These are phyloP conservation scores for Cyphellophora attinorum DNA, from an alignment of 2,329 filamentous ascomycete genomes.

Conservation along the genomic window DNA sequence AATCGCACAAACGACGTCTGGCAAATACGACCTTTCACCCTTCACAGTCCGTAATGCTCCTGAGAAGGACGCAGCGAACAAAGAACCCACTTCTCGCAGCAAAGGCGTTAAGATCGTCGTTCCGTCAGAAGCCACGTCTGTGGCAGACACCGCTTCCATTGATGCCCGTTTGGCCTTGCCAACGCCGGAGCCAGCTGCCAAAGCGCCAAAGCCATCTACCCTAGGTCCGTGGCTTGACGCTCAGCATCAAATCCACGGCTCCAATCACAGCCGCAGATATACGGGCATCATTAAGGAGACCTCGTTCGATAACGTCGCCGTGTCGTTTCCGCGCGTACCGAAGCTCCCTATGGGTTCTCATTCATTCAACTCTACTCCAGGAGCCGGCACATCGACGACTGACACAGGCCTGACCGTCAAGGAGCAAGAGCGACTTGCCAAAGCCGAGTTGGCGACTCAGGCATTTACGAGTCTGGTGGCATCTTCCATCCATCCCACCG, in stretches of 20 bases:
- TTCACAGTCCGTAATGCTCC: slow-evolving; percentile 63
- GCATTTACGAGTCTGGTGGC: slow-evolving; percentile 62
- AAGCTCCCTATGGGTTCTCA: slow-evolving; percentile 16
- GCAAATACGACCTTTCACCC: slow-evolving; percentile 74
- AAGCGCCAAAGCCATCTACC: slow-evolving; percentile 21
- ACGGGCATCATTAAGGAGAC: slow-evolving; percentile 50
- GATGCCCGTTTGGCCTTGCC: slow-evolving; percentile 16
- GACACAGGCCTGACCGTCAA: slow-evolving; percentile 41
- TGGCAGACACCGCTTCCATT: slow-evolving; percentile 22
- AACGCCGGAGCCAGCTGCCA: slow-evolving; percentile 12
- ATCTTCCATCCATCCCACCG: slow-evolving; percentile 75
- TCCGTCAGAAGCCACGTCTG: slow-evolving; percentile 35
- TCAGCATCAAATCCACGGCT: slow-evolving; percentile 21
- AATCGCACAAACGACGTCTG: slow-evolving; percentile 60
- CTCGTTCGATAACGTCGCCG: slow-evolving; percentile 20
- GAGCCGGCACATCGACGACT: slow-evolving; percentile 1
- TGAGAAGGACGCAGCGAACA: slow-evolving; percentile 53
- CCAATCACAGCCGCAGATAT: slow-evolving; percentile 24
- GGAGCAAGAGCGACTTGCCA: slow-evolving; percentile 64
- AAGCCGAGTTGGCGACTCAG: slow-evolving; percentile 73
- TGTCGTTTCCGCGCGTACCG: slow-evolving; percentile 13
- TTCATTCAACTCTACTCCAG: slow-evolving; percentile 36
- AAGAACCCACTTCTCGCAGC: slow-evolving; percentile 35
- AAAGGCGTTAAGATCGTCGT: slow-evolving; percentile 65
- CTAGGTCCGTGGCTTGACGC: slow-evolving; percentile 22